phyloP scores from a whole-genome alignment of 2,329 filamentous ascomycete genomes.

The Cercospora brassicicola region DNA sequence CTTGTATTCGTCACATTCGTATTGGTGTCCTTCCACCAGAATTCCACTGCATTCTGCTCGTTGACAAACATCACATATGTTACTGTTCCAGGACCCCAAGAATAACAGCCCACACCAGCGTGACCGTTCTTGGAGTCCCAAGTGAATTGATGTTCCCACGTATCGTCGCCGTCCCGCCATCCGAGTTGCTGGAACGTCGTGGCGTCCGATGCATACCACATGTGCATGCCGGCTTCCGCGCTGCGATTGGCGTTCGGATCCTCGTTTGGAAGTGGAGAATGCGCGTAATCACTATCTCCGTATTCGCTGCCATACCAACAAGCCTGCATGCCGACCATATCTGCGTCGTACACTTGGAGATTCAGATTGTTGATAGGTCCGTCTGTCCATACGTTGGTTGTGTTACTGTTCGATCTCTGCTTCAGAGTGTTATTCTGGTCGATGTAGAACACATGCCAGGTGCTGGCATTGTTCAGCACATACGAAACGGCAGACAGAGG shows the following conservation, averaged over 20 bases:
- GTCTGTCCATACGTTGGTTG: conserved; percentile 42
- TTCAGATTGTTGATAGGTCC: conserved; percentile 40
- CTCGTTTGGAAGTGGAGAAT: conserved; percentile 39
- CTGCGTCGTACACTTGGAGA: conserved; percentile 35
- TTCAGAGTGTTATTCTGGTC: conserved; percentile 42
- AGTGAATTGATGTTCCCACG: conserved; percentile 41
- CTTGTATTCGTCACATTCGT: conserved; percentile 34
- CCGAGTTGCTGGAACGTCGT: conserved; percentile 45
- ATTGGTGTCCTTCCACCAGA: conserved; percentile 50
- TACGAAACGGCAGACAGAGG: conserved; percentile 48
- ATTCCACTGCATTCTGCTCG: conserved; percentile 41
- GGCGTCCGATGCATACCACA: conserved; percentile 47
- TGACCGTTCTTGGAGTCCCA: conserved; percentile 47
- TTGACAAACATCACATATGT: conserved; percentile 50
- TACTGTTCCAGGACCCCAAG: conserved; percentile 33
- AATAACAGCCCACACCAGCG: conserved; percentile 36
- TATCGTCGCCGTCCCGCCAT: conserved; percentile 43
- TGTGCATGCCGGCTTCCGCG: conserved; percentile 44
- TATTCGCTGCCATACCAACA: conserved; percentile 44
- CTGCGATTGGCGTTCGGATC: conserved; percentile 32
- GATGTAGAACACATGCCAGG: conserved; percentile 42
- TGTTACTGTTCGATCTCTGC: conserved; percentile 44
- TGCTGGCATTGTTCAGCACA: conserved; percentile 37
- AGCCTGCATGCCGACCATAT: conserved; percentile 42
- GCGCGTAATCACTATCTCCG: conserved; percentile 42